Percentiles rank a stretch among this genome's conserved stretches.
Conservation (phyloP, 257 asterid species). For the Nemophila menziesii region DNA sequence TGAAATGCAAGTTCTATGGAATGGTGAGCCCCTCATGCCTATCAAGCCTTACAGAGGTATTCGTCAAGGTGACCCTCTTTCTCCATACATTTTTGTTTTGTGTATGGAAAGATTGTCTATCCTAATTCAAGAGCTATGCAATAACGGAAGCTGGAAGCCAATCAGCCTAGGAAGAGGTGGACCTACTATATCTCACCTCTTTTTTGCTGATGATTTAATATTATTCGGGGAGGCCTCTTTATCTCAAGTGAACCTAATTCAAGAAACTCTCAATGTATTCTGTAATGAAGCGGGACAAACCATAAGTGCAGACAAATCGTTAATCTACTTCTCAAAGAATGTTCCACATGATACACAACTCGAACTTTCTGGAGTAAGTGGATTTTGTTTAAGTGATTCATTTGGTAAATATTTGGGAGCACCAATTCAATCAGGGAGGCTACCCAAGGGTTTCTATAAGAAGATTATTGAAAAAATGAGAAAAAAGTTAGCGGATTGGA, state of each 20-base stretch:
- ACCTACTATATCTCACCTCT: neutral
- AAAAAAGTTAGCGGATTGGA: too few species aligned
- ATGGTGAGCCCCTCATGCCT: neutral
- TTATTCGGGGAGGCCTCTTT: neutral
- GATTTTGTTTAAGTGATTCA: too few species aligned
- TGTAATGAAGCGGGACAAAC: too few species aligned
- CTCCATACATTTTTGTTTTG: neutral
- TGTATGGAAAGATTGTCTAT: neutral
- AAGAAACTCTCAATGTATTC: too few species aligned
- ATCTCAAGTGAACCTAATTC: neutral
- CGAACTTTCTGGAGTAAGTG: too few species aligned
- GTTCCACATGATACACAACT: too few species aligned
- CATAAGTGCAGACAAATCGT: too few species aligned
- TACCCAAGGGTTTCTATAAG: too few species aligned
- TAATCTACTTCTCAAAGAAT: too few species aligned
- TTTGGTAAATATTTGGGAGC: too few species aligned
- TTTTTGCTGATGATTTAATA: neutral
- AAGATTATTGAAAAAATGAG: too few species aligned
- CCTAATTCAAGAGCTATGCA: neutral
- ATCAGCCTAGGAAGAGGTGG: neutral
- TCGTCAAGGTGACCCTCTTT: neutral
- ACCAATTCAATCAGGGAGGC: too few species aligned
- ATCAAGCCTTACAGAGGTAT: neutral
- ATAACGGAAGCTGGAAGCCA: neutral
- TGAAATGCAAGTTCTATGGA: neutral